Percentiles rank a stretch among this genome's conserved stretches.
Evolutionary conservation across 202 grass and related monocot species (phyloP).

Genomic region (Carex arenaria): DNA sequence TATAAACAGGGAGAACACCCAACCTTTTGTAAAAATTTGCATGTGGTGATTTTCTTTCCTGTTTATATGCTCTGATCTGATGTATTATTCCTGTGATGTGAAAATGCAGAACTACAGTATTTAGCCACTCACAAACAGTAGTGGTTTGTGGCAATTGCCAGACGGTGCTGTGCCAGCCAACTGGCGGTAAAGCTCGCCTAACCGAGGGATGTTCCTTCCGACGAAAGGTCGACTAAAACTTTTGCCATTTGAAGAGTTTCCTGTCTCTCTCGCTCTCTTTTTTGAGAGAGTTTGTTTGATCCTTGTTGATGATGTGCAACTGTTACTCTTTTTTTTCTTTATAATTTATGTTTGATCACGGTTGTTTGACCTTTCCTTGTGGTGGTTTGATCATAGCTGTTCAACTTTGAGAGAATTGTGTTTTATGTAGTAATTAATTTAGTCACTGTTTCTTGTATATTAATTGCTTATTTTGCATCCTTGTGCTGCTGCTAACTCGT

Average conservation of each 20-base stretch:
- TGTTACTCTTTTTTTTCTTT: neutral
- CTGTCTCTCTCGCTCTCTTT: neutral
- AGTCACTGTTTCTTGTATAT: neutral
- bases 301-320: neutral
- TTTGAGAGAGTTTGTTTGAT: neutral
- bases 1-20: neutral
- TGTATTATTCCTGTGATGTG: neutral
- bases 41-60: neutral
- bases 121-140: conserved; percentile 68
- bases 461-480: neutral
- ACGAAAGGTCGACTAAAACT: conserved; percentile 42
- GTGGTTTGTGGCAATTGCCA: conserved; percentile 55
- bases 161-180: conserved; percentile 52
- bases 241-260: neutral
- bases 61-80: neutral
- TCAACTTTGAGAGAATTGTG: neutral
- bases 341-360: neutral
- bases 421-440: neutral
- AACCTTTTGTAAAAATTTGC: neutral
- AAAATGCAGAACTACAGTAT: conserved; percentile 53
- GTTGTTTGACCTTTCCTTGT: neutral
- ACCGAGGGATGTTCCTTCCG: conserved; percentile 66
- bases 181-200: conserved; percentile 58
- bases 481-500: neutral
- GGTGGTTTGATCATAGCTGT: neutral